phyloP scores from a whole-genome alignment of 805 yeast species.

The Wickerhamiella parazyma region DNA sequence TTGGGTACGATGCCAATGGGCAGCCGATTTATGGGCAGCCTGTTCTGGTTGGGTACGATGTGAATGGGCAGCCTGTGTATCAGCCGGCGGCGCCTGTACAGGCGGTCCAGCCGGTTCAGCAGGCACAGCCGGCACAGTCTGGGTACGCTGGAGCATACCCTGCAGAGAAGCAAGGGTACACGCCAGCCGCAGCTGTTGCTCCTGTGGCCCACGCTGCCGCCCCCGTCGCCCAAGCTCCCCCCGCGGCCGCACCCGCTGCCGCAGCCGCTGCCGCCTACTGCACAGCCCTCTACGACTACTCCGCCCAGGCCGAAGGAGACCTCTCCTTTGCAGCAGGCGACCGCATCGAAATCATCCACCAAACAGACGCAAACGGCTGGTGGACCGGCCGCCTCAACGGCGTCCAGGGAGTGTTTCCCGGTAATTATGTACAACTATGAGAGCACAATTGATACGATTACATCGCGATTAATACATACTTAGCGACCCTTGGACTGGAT shows the following conservation, averaged over 20 bases:
- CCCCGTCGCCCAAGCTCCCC: slow-evolving; percentile 22
- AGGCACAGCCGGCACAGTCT: slow-evolving; percentile 16
- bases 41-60: slow-evolving; percentile 17
- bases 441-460: background rate
- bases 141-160: slow-evolving; percentile 21
- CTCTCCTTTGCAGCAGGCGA: slow-evolving; percentile 79
- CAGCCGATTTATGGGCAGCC: slow-evolving; percentile 23
- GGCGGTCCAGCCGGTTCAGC: slow-evolving; percentile 14
- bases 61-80: slow-evolving; percentile 17
- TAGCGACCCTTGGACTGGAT: slow-evolving; percentile 95
- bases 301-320: slow-evolving; percentile 91
- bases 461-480: slow-evolving; percentile 3
- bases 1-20: slow-evolving; percentile 22
- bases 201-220: slow-evolving; percentile 17
- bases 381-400: slow-evolving; percentile 91
- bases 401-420: slow-evolving; percentile 85
- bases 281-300: slow-evolving; percentile 81
- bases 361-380: slow-evolving; percentile 90
- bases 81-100: slow-evolving; percentile 13
- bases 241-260: slow-evolving; percentile 24
- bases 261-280: slow-evolving; percentile 36
- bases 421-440: slow-evolving; percentile 72
- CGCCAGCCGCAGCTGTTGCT: slow-evolving; percentile 15
- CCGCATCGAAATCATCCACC: slow-evolving; percentile 65
- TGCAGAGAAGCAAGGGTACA: slow-evolving; percentile 20